Conservation (phyloP, 1,284 basidiomycete species). For the Boletus calvinii region DNA sequence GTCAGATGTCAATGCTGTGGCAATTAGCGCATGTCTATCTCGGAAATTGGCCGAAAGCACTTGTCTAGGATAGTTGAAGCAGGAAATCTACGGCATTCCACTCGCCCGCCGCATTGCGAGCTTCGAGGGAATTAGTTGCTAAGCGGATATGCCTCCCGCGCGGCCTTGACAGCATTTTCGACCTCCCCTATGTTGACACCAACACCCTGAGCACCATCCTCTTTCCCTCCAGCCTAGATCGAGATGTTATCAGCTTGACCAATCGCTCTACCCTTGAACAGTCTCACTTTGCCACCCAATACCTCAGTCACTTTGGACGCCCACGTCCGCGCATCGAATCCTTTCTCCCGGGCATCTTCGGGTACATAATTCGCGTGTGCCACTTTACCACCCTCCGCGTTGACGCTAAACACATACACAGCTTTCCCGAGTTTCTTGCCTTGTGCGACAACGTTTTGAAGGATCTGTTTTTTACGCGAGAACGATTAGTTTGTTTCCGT, state of each 20-base stretch:
- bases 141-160: constrained; percentile 44
- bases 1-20: constrained; percentile 6
- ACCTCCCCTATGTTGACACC: constrained; percentile 68
- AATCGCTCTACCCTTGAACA: background rate
- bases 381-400: constrained; percentile 71
- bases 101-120: background rate
- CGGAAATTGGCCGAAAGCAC: background rate
- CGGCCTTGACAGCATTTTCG: constrained; percentile 67
- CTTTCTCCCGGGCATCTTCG: constrained; percentile 55
- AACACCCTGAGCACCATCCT: constrained; percentile 85
- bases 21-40: background rate
- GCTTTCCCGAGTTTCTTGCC: constrained; percentile 82
- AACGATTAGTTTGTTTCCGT: background rate
- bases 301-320: constrained; percentile 74
- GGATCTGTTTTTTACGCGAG: constrained; percentile 46
- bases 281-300: constrained; percentile 81
- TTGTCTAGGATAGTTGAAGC: constrained; percentile 1
- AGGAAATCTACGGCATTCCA: background rate
- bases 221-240: constrained; percentile 85
- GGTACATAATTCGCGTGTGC: constrained; percentile 89
- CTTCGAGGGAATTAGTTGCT: constrained; percentile 18
- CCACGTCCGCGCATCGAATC: constrained; percentile 83
- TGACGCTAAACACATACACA: constrained; percentile 86
- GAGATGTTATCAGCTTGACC: constrained; percentile 14
- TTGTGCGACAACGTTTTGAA: constrained; percentile 74